Evolutionary conservation across 2,329 filamentous ascomycete species (phyloP).

Genomic region (Cryphonectria japonica): DNA sequence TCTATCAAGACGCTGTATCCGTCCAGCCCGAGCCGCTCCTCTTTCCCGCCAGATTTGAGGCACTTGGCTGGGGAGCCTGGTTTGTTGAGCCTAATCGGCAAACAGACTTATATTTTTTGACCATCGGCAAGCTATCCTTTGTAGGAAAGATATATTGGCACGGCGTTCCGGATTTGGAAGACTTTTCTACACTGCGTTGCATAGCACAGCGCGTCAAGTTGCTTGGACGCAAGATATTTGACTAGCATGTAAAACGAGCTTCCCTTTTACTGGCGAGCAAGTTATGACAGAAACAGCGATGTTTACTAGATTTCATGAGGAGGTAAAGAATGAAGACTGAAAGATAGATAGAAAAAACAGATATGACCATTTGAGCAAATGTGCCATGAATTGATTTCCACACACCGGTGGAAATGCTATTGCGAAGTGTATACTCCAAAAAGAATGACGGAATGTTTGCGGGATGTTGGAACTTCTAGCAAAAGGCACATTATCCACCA

Average conservation of each 20-base stretch:
- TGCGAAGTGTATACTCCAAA: background rate
- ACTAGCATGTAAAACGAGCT: background rate
- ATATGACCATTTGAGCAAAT: background rate
- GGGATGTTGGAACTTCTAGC: background rate
- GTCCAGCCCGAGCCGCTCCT: background rate
- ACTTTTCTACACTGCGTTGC: background rate
- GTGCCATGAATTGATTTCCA: background rate
- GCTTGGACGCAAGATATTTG: background rate
- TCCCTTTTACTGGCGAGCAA: background rate
- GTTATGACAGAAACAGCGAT: background rate
- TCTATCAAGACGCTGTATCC: background rate
- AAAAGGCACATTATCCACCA: background rate
- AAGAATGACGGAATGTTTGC: background rate
- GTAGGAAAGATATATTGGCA: background rate
- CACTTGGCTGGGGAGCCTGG: conserved; percentile 5
- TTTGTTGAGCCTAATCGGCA: conserved; percentile 6
- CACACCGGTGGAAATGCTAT: background rate
- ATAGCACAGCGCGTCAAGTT: background rate
- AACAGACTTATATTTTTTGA: conserved; percentile 4
- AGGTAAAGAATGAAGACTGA: background rate
- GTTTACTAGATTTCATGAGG: background rate
- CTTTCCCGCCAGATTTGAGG: conserved; percentile 9
- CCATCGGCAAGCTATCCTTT: too few relatives aligned
- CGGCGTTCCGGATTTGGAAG: background rate
- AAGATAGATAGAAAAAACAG: too few relatives aligned